Base-by-base conservation (phyloP, 2,329 filamentous ascomycete genomes). In the Pseudogymnoascus pannorum region DNA sequence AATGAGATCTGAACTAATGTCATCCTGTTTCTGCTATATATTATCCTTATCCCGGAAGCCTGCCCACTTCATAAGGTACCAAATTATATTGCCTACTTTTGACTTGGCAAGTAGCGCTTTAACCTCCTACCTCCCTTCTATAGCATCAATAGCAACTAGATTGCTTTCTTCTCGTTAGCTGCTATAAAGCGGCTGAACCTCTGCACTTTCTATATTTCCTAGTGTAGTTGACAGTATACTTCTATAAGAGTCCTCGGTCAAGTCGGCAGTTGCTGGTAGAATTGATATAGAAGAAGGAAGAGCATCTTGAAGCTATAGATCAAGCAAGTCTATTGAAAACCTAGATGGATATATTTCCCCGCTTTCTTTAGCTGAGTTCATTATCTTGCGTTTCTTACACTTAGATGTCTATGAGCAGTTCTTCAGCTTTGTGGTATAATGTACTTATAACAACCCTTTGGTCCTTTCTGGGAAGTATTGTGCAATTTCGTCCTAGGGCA, bases 1-100 rank as follows among this genome's bases (percentile, higher is more conserved):
- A 9, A 64, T 35, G 18, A 65, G 57, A 36, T 64, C 59, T 22
- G 14, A 12, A 51, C 63, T 60, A 60, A 65, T 65, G 31, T 65
- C 59, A 33, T 65, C 61, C 59, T 2, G 12, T 57, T 62, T 61
- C 58, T 65, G 44, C 61, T 38, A 68, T n/a, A 60, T 66, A 63
- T 67, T 68, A 14, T 48, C 61, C n/a, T 64, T 24, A 51, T 67
- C 29, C 16, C 26, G 48, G 61, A 66, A 68, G 26, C 61, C 66
- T 63, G 64, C 66, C 61, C 35, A 68, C 61, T 68, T 66, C 26
- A 67, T 44, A 65, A 68, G 60, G 51, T 66, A 68, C 54, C 44
- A 63, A 54, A 63, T 65, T 54, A 51, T 58, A 42, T 63, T 67
- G 38, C 62, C 61, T 64, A 38, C 33, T 60, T 63, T 67, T 62